Percentiles rank a stretch among this genome's conserved stretches.
Evolutionary conservation across 2,329 filamentous ascomycete genomes (phyloP).

Genomic region (Reticulascus tulasneorum): DNA sequence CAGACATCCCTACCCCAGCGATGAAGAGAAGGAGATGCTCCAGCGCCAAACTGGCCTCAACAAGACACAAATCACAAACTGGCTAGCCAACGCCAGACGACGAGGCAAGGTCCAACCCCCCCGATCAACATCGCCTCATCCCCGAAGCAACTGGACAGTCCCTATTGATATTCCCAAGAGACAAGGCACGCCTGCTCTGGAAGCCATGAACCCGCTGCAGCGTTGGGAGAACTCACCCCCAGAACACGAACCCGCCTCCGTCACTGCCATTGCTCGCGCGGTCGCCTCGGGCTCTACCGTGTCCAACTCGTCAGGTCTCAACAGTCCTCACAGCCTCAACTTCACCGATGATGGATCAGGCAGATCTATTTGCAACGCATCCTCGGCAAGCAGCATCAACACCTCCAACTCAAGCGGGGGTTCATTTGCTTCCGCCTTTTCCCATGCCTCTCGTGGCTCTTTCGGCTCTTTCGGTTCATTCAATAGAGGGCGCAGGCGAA

Average conservation of each 20-base stretch:
- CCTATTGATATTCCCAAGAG: constrained; percentile 71
- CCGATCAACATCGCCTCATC: constrained; percentile 65
- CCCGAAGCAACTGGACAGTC: constrained; percentile 53
- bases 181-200: constrained; percentile 49
- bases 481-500: constrained; percentile 43
- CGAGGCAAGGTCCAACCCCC: constrained; percentile 72
- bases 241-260: constrained; percentile 57
- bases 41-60: constrained; percentile 76
- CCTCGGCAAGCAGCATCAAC: constrained; percentile 56
- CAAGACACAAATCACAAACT: constrained; percentile 82
- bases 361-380: constrained; percentile 54
- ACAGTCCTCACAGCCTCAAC: constrained; percentile 54
- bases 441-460: constrained; percentile 54
- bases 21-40: constrained; percentile 78
- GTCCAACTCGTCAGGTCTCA: constrained; percentile 42
- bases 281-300: constrained; percentile 49
- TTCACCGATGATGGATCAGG: constrained; percentile 59
- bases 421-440: constrained; percentile 57
- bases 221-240: constrained; percentile 58
- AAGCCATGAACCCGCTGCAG: constrained; percentile 53
- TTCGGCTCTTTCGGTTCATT: constrained; percentile 47
- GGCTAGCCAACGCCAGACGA: constrained; percentile 85
- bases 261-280: constrained; percentile 54
- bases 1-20: constrained; percentile 81
- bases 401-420: constrained; percentile 58